These are phyloP conservation scores for Sporothrix brunneoviolacea DNA, from an alignment of 2,329 filamentous ascomycete genomes.

Conservation along the genomic window DNA sequence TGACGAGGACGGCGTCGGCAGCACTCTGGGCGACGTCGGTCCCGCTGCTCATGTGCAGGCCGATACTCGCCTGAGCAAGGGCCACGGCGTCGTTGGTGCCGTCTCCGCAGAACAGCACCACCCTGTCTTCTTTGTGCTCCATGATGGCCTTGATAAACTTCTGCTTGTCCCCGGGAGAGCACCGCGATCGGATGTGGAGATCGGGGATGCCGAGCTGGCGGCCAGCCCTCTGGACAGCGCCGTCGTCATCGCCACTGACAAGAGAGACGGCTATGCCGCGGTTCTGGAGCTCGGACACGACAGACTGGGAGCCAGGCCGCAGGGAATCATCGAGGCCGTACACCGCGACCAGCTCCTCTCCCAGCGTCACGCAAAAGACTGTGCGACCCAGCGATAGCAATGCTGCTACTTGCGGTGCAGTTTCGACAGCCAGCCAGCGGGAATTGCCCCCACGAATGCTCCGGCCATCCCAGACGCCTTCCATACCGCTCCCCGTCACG, in stretches of 20 bases:
- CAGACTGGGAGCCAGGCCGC: constrained; percentile 34
- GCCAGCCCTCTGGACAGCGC: constrained; percentile 39
- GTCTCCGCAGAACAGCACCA: constrained; percentile 66
- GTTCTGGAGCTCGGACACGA: constrained; percentile 30
- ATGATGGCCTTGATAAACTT: constrained; percentile 37
- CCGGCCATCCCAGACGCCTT: constrained; percentile 26
- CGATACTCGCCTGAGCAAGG: constrained; percentile 62
- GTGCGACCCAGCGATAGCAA: constrained; percentile 35
- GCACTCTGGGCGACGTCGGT: constrained; percentile 60
- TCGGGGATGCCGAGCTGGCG: constrained; percentile 33
- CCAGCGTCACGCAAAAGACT: constrained; percentile 41
- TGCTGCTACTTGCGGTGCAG: constrained; percentile 28
- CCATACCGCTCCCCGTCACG: constrained; percentile 41
- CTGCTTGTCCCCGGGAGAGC: constrained; percentile 40
- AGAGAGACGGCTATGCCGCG: constrained; percentile 39
- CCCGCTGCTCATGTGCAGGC: constrained; percentile 57
- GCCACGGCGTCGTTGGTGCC: constrained; percentile 75
- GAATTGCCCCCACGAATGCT: constrained; percentile 43
- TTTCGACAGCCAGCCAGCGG: constrained; percentile 35
- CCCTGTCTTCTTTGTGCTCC: constrained; percentile 15
- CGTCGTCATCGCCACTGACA: constrained; percentile 47
- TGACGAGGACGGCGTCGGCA: constrained; percentile 63
- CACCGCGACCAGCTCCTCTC: constrained; percentile 30
- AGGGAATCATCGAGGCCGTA: constrained; percentile 42
- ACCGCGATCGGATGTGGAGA: constrained; percentile 34